phyloP scores from a whole-genome alignment of 2,329 filamentous ascomycete species.

The Lecanicillium sp. region DNA sequence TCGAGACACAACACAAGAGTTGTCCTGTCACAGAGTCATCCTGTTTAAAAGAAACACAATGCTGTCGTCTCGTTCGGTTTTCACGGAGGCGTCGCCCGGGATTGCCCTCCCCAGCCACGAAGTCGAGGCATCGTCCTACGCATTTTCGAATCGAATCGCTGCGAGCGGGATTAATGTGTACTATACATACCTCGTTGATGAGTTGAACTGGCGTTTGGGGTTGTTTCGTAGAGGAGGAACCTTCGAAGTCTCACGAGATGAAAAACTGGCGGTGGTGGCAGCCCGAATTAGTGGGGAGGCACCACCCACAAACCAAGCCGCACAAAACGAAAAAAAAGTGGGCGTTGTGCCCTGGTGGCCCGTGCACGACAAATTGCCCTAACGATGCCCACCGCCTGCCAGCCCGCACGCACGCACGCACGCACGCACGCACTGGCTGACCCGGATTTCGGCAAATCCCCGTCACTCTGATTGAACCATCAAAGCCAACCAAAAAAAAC shows the following conservation, averaged over 20 bases:
- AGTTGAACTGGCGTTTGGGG: conserved; percentile 14
- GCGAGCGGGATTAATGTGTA: conserved; percentile 13
- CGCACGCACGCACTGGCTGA: conserved; percentile 7
- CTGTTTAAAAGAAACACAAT: background rate
- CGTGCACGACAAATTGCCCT: conserved; percentile 37
- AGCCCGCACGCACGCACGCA: conserved; percentile 17
- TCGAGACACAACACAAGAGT: too few relatives aligned
- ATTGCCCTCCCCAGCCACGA: conserved; percentile 58
- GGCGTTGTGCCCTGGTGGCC: conserved; percentile 32
- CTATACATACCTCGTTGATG: conserved; percentile 39
- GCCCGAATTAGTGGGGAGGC: too few relatives aligned
- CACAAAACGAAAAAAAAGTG: conserved; percentile 11
- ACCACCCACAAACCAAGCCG: conserved; percentile 1
- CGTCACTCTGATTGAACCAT: background rate
- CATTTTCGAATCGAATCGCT: conserved; percentile 20
- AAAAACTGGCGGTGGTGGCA: too few relatives aligned
- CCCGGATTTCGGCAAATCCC: conserved; percentile 28
- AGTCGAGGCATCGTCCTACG: conserved; percentile 34
- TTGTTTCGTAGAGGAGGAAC: conserved; percentile 13
- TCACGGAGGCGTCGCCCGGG: conserved; percentile 23
- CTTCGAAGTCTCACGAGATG: conserved; percentile 6
- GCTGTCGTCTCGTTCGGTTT: background rate
- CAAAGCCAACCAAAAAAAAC: background rate
- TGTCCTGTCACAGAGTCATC: background rate
- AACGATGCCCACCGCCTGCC: too few relatives aligned